Evolutionary conservation across 208 protist genomes (phyloP), one percentile per base, ranked within the genome.

Genomic region (Wallacemonas sp.): DNA sequence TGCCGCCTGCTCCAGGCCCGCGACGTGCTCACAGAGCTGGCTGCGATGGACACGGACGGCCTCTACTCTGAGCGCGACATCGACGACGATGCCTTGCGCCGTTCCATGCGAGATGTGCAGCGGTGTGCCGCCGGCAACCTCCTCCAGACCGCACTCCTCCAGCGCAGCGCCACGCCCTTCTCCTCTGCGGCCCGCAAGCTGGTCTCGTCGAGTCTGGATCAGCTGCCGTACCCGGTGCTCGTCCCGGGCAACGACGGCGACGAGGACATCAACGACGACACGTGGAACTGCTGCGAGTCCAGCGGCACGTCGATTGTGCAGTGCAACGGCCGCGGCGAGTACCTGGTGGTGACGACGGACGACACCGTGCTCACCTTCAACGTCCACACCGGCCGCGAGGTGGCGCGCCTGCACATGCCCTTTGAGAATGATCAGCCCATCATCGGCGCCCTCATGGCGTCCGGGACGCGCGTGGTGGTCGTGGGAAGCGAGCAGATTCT

Each of bases 401-500:
- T 83, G 12, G 85, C 81, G 17, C 63, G 72, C 38, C 70, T 78
- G 30, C 70, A 61, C 48, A 82, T 82, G 70, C 80, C 88, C 21
- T 94, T 88, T 16, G 81, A 92, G 43, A 70, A 65, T 5, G 75
- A 85, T 26, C 69, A 84, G 57, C 65, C 46, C 46, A 70, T 92
- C 62, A 58, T 49, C n/a, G 83, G 83, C n/a, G 74, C 78, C 2
- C 63, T 95, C 26, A 72, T 86, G 54, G 85, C 81, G 26, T 58
- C 75, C 32, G 85, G 81, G 21, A 85, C 79, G 43, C 76, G 83
- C 34, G 83, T 92, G 52, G 73, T 95, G 38, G 74, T 92, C 23
- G 85, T 88, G 38, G 73, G 78, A 29, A 72, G 69, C 52, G 61
- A 54, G 49, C 74, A 84, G 43, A 55, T 93, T 24, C 46, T 90